Base-by-base conservation (phyloP, 768 basidiomycete genomes). In the Hydnomerulius pinastri region DNA sequence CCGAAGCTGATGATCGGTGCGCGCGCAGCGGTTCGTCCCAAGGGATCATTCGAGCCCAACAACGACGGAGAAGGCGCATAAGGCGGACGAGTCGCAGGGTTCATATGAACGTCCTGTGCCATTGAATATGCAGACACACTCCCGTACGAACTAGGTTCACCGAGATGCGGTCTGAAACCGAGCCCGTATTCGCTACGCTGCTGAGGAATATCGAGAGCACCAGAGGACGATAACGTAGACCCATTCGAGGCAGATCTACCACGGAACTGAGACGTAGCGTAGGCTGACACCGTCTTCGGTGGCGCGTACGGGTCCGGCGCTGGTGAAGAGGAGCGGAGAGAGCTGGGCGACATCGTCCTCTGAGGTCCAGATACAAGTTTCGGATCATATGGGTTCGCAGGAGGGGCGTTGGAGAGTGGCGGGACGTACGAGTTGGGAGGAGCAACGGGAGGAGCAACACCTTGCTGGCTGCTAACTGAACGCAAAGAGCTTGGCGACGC, bases 1-100 rank as follows among this genome's bases (percentile, higher is more conserved):
- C 96, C 96, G 60, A 98, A 97, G 54, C 83, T 87, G 46, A 95
- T 74, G 24, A 97, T 75, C 0, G 95, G 95, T 8, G 85, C 81
- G 30, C 83, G 81, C 47, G 80, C 81, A 3, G 84, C 75, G 5
- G 86, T 84, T 37, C 91, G 81, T 24, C 86, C 84, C 2, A 93
- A 71, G 5, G 90, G 89, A 64, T 93, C 91, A 58, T 93, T 91
- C 6, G 85, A 79, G 23, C 90, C 91, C 38, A 92, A 63, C 17
- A 92, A 73, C 0, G 92, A 91, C 0, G 92, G 88, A 0, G 91
- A 93, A 15, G 91, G 91, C 1, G 90, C 90, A 66, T 93, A 93
- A 12, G 81, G 78, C 3, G 76, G 71, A 39, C 78, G 78, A 12
- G 73, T 69, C 9, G 76, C 65, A 39, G 64, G 57, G 35, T 70